Base-by-base conservation (phyloP, 768 basidiomycete species). In the Kwoniella europaea region DNA sequence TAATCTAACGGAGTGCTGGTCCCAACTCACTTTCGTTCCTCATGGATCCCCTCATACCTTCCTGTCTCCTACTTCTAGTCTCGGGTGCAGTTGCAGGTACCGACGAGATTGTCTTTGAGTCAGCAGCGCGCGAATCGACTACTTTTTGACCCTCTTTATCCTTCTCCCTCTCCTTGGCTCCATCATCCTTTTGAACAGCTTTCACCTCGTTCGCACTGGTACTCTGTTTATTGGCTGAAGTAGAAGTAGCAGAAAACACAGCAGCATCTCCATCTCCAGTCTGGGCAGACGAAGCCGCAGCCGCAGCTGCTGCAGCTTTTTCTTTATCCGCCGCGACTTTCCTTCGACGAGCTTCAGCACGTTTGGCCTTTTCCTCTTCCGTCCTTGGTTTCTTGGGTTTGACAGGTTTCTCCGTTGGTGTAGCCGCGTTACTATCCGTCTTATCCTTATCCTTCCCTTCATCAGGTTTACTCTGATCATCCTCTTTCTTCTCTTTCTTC, bases 11-110 rank as follows among this genome's bases (percentile, higher is more conserved):
- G 35, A 35, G 35, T 35, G 27, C 27, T 35, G 35, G 57, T 22
- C 1, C 18, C n/a, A 4, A 77, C 79, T 73, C 65, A 81, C 79
- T 74, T 68, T 81, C 79, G 59, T 67, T 72, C 41, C 71, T 43
- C 77, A 79, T 79, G 16, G 66, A 69, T 4, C 77, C 75, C 10
- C 79, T 71, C 74, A 81, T 72, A 5, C 76, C 73, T 57, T 78
- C 74, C 12, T 74, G 68, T n/a, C 72, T 56, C 44, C 72, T 15
- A 52, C 59, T 53, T 27, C 67, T 71, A 10, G 46, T 20, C 52
- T 67, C 63, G 4, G 68, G 35, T 10, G 52, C n/a, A 56, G 27
- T 35, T n/a, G 63, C 44, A 57, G 68, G 16, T 12, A 44, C 68
- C 53, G 55, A 27, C 22, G 54, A 29, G 41, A 42, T 12, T 7